Evolutionary conservation across 345 rosid species (phyloP).

Genomic region (Syzygium oleosum): DNA sequence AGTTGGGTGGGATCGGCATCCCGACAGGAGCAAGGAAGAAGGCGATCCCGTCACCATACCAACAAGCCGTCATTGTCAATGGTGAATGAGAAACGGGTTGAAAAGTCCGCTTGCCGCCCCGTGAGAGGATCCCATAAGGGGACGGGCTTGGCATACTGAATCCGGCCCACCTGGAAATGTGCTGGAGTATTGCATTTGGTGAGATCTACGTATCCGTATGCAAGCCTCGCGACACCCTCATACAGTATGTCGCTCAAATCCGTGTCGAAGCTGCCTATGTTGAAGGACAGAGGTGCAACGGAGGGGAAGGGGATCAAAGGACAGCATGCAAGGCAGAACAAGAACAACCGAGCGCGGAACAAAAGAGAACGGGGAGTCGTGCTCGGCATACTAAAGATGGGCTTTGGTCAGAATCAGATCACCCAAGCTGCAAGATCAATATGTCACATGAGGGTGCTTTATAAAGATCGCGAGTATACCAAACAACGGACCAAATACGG

Average conservation of each 20-base stretch:
- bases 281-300: neutral
- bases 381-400: neutral
- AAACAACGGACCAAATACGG: neutral
- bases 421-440: neutral
- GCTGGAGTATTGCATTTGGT: neutral
- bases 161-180: neutral
- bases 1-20: neutral
- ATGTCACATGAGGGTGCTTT: neutral
- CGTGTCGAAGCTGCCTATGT: neutral
- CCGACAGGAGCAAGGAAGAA: neutral
- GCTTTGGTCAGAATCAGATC: neutral
- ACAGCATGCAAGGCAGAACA: neutral
- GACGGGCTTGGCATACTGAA: neutral
- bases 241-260: neutral
- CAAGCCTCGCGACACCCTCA: neutral
- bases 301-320: neutral
- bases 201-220: neutral
- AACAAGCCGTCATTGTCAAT: neutral
- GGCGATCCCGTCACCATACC: neutral
- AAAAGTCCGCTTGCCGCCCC: neutral
- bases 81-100: neutral
- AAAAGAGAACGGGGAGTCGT: neutral
- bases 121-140: neutral
- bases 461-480: neutral
- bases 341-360: neutral